Evolutionary conservation across 2,329 filamentous ascomycete species (phyloP).

Genomic region (Aureobasidium musti): DNA sequence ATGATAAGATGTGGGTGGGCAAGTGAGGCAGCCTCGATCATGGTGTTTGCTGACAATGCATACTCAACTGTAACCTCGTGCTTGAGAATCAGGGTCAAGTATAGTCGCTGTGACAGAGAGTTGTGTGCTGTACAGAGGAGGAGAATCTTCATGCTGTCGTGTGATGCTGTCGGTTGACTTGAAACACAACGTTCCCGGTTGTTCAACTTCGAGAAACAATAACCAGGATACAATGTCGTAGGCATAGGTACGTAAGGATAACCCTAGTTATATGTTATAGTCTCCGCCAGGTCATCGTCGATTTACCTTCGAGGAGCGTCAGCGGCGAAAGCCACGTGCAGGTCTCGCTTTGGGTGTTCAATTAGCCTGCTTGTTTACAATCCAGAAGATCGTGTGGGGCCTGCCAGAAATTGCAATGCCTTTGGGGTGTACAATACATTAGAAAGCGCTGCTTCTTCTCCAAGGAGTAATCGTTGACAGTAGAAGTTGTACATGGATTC

Average conservation of each 20-base stretch:
- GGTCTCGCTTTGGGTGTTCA: not conserved
- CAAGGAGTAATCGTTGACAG: not conserved
- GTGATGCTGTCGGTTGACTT: not conserved
- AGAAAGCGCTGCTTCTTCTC: not conserved
- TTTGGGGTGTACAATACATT: not conserved
- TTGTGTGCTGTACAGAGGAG: conserved; percentile 53
- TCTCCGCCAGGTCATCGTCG: not conserved
- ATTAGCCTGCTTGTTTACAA: not conserved
- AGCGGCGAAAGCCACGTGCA: conserved; percentile 1
- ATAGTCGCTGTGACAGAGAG: conserved; percentile 48
- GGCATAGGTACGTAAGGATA: not conserved
- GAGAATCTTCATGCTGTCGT: conserved; percentile 45
- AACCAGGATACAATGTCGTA: not conserved
- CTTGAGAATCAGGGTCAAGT: conserved; percentile 42
- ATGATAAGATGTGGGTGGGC: conserved; percentile 47
- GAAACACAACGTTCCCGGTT: not conserved
- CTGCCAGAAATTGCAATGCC: not conserved
- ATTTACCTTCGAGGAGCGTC: not conserved
- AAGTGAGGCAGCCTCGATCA: conserved; percentile 46
- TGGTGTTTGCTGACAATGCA: conserved; percentile 39
- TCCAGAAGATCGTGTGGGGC: not conserved
- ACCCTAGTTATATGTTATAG: not conserved
- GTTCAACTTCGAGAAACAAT: not conserved
- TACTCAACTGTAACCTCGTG: conserved; percentile 48
- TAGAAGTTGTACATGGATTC: not conserved